phyloP scores from a whole-genome alignment of 257 asterid genomes.

The Solanum habrochaites region DNA sequence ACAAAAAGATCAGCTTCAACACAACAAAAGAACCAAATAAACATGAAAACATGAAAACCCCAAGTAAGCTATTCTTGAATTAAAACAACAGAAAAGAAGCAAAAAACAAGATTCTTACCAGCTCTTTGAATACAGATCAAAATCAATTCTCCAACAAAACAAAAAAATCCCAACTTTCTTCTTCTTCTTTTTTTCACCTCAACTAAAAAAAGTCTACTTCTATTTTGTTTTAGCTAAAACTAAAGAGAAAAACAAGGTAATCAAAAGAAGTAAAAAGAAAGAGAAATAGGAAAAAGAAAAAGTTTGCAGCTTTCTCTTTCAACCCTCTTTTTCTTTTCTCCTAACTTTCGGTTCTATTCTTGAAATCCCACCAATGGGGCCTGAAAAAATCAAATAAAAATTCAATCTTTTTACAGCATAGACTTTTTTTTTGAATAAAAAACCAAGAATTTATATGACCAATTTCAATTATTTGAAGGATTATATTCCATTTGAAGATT shows the following conservation, averaged over 20 bases:
- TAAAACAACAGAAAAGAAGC: background rate
- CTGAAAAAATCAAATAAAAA: background rate
- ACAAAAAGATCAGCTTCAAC: conserved; percentile 2
- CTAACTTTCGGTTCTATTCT: background rate
- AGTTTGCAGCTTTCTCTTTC: conserved; percentile 1
- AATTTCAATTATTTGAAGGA: background rate
- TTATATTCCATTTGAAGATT: background rate
- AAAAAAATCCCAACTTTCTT: background rate
- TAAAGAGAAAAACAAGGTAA: background rate
- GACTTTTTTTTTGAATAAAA: background rate
- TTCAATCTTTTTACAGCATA: background rate
- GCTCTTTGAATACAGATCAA: background rate
- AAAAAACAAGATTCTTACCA: conserved; percentile 3
- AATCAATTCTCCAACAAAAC: background rate
- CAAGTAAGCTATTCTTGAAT: background rate
- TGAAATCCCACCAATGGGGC: background rate
- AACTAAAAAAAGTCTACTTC: background rate
- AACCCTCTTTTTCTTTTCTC: background rate
- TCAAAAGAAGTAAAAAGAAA: background rate
- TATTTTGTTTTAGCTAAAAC: background rate
- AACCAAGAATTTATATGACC: background rate
- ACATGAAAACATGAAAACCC: background rate
- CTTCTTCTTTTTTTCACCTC: background rate
- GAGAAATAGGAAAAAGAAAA: background rate
- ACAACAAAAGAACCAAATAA: background rate